Conservation (phyloP, 2,329 filamentous ascomycete genomes). For the Hypoxylon sp. region DNA sequence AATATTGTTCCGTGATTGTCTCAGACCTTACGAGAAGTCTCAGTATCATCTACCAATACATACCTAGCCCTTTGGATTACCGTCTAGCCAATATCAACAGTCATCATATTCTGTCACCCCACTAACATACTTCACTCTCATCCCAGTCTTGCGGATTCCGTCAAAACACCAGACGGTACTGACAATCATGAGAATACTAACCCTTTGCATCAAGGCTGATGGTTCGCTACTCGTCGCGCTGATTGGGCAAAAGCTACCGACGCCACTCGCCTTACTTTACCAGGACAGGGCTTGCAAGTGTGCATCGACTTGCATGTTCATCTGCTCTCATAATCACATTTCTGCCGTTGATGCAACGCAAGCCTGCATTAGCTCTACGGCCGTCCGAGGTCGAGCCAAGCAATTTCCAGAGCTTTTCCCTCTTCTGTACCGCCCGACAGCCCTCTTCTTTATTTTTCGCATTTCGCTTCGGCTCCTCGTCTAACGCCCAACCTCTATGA, state of each 20-base stretch:
- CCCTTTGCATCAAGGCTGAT: constrained; percentile 33
- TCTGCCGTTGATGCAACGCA: constrained; percentile 44
- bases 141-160: constrained; percentile 17
- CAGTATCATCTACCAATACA: constrained; percentile 12
- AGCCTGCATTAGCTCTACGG: constrained; percentile 43
- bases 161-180: constrained; percentile 13
- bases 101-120: constrained; percentile 8
- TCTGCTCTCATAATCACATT: constrained; percentile 44
- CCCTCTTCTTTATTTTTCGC: constrained; percentile 3
- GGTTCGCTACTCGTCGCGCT: constrained; percentile 30
- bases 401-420: constrained; percentile 10
- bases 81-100: constrained; percentile 9
- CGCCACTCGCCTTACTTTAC: constrained; percentile 55
- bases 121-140: constrained; percentile 11
- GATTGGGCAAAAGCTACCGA: constrained; percentile 48
- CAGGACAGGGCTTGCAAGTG: constrained; percentile 48
- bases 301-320: constrained; percentile 42
- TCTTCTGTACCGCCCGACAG: not conserved
- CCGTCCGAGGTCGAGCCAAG: constrained; percentile 35
- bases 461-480: constrained; percentile 24
- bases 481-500: constrained; percentile 24
- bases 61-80: not conserved
- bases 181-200: constrained; percentile 31
- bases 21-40: constrained; percentile 34
- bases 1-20: constrained; percentile 28